Evolutionary conservation across 805 yeast species (phyloP), one percentile per base, ranked within the genome.

Genomic region (Candida chauliodis): DNA sequence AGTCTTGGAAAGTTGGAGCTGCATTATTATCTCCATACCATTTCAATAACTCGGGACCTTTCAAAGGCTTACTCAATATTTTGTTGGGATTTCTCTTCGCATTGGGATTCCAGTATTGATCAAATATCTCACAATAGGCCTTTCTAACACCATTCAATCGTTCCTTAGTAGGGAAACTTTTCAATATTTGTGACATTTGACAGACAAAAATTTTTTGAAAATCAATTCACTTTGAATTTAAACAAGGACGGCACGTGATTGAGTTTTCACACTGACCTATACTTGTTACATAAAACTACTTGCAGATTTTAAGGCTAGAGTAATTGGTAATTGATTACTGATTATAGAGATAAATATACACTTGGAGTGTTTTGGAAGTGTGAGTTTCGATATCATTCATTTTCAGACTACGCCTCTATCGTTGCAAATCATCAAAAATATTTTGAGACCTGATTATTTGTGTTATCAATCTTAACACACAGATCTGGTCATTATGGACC

Each of bases 1-100:
- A 66, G 49, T 81, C 78, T 45, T 66, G 71, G 58, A 80, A 79
- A 9, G 77, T 78, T 22, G 87, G 78, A 52, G 82, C 73, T 41
- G 81, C 77, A 24, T 80, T 75, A 48, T 84, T 80, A 36, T 43
- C 57, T 18, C 95, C 95, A 50, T 87, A 87, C 58, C 85, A 87
- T 36, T 71, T 63, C 17, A 79, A 76, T 24, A 84, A 57, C n/a
- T 79, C 65, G 15, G 84, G 84, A 16, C 96, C 96, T 54, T 73
- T 77, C 45, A 87, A 69, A 33, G 85, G 81, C 36, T 76, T 73
- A 21, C 81, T 68, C 45, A 87, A 68, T 27, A 83, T 72, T 57
- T 84, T 82, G 34, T 85, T 64, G 30, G 95, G 95, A 11, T 85
- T 84, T 58, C 95, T 78, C 31, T 60, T 60, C 29, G 69, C 65